Conservation (phyloP, 2,329 filamentous ascomycete species). For the Calonectria pauciramosa region DNA sequence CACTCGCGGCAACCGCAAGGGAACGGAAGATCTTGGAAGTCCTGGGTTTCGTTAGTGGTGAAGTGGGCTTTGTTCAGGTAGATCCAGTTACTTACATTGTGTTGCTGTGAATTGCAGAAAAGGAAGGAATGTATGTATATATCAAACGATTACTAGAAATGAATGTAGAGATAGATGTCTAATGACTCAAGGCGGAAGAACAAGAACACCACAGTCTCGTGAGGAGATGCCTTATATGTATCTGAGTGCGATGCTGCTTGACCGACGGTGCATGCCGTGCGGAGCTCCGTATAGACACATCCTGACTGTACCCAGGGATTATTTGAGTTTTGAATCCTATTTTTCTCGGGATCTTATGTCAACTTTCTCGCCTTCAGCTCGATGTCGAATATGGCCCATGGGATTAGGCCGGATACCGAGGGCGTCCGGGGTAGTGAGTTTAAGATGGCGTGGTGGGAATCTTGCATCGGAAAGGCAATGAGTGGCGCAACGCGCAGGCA, state of each 20-base stretch:
- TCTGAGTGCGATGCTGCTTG: not conserved
- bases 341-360: not conserved
- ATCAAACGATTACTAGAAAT: not conserved
- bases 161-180: not conserved
- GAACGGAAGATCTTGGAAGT: constrained; percentile 3
- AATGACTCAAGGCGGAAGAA: not conserved
- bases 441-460: not conserved
- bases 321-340: constrained; percentile 2
- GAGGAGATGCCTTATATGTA: not conserved
- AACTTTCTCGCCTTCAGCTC: not conserved
- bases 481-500: not conserved
- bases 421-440: not conserved
- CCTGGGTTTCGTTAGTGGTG: not conserved
- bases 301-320: not conserved
- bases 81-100: not conserved
- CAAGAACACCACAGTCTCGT: not conserved
- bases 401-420: not conserved
- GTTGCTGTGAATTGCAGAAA: not conserved
- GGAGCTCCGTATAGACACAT: not conserved
- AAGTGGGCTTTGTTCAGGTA: no score
- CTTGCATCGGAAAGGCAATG: not conserved
- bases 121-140: not conserved
- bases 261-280: not conserved
- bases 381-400: not conserved
- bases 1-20: not conserved